Conservation (phyloP, 176 grass and related monocot species). For the Aegilops bicornis region DNA sequence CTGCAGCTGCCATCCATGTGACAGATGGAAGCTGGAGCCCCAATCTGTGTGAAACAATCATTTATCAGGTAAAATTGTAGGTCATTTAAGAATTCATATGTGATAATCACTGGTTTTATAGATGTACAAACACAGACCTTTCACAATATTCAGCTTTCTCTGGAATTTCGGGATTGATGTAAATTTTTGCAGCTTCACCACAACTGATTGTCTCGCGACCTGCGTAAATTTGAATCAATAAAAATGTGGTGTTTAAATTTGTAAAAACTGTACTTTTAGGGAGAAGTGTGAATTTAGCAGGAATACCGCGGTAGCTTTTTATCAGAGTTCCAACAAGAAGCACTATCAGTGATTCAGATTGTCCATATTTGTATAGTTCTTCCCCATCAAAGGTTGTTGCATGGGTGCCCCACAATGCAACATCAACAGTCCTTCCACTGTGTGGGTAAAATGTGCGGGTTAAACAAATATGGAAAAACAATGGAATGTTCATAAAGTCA, state of each 20-base stretch:
- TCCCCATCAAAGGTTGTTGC: not conserved
- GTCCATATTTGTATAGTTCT: not conserved
- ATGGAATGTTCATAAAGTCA: not conserved
- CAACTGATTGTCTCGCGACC: not conserved
- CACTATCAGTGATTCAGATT: not conserved
- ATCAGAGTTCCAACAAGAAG: not conserved
- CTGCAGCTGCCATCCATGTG: not conserved
- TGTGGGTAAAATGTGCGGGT: too few relatives aligned
- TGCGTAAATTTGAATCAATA: not conserved
- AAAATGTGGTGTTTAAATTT: too few relatives aligned
- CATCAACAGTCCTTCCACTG: not conserved
- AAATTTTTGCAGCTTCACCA: not conserved
- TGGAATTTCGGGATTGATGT: not conserved
- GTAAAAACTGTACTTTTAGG: too few relatives aligned
- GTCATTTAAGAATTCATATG: not conserved
- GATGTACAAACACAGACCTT: not conserved
- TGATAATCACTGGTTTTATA: not conserved
- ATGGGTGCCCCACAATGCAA: not conserved
- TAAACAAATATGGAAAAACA: not conserved
- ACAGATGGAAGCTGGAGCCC: not conserved
- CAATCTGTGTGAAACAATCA: not conserved
- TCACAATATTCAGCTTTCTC: not conserved
- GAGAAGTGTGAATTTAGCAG: not conserved
- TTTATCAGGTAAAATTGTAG: not conserved
- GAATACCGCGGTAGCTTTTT: not conserved